Conservation (phyloP, 2,329 filamentous ascomycete species). For the Sclerotinia trifoliorum region DNA sequence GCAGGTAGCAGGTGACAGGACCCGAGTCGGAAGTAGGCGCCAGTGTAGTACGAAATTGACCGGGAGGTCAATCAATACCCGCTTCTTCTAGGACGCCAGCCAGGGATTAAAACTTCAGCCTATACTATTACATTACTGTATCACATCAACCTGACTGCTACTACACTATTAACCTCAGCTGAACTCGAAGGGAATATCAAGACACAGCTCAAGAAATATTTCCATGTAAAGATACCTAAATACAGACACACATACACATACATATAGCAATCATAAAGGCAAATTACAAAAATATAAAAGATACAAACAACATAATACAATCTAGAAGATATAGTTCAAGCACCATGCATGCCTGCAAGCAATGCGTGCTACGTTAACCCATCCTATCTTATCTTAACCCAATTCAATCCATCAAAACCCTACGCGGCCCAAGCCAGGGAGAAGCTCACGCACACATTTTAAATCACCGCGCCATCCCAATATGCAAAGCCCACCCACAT, state of each 20-base stretch:
- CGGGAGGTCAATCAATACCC: background rate
- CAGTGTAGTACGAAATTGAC: background rate
- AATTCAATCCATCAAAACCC: conserved; percentile 15
- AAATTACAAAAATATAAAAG: conserved; percentile 13
- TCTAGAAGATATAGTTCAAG: conserved; percentile 29
- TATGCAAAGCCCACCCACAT: conserved; percentile 18
- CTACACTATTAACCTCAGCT: background rate
- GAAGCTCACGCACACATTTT: conserved; percentile 2
- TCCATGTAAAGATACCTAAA: background rate
- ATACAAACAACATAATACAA: conserved; percentile 31
- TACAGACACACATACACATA: too few species aligned
- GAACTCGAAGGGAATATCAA: background rate
- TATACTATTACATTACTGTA: background rate
- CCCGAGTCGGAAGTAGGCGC: conserved; percentile 7
- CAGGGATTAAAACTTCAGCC: background rate
- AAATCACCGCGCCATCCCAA: conserved; percentile 18
- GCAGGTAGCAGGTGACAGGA: background rate
- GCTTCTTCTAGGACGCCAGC: background rate
- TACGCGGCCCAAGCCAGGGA: background rate
- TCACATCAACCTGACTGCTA: background rate
- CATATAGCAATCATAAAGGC: background rate
- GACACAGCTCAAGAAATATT: background rate
- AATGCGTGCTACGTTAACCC: conserved; percentile 27
- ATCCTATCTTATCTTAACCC: conserved; percentile 23
- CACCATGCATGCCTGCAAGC: conserved; percentile 25